Evolutionary conservation across 192 early-diverging fungal genomes (phyloP), one percentile per base, ranked within the genome.

Genomic region (Mortierella alpina): DNA sequence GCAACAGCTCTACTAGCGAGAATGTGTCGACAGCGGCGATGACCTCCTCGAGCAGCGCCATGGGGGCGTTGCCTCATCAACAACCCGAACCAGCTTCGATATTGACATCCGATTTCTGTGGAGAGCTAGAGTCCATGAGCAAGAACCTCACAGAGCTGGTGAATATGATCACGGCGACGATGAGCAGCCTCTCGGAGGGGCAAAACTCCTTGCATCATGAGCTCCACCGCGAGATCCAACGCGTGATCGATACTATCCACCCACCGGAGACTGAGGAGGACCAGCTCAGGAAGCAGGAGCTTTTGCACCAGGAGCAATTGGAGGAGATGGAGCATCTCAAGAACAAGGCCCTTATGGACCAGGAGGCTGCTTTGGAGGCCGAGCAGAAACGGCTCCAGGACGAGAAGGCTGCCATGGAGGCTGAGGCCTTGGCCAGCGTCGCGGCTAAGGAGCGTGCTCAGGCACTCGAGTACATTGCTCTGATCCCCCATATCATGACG

Each of bases 51-150:
- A 31, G 31, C 31, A 31, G 31, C 3, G 31, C 31, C 31, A 31
- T 3, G 3, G 31, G 31, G 3, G 31, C 31, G 31, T 31, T 31
- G 31, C 31, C 31, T 3, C 31, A 31, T 31, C 31, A 31, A 31
- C 31, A 31, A 3, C 31, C 31, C 1, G 31, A 31, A 31, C 1
- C 31, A 31, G 31, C 31, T 31, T 31, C 31, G 31, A 31, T 31
- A 1, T 31, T 31, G 31, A 31, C 31, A 3, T n/a, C 59, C 7
- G 39, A 1, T 10, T 20, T 64, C 6, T 1, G 48, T 18, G 39
- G 72, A 14, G 76, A 79, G 7, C 52, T 79, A 7, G 52, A 67
- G 9, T 11, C 20, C 5, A 72, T 72, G 63, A 79, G 42, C 39
- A 59, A 18, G 13, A 42, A n/a, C 3, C 51, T 79, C 0, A 42